Conservation (phyloP, 768 basidiomycete species). For the Podaxis sp. region DNA sequence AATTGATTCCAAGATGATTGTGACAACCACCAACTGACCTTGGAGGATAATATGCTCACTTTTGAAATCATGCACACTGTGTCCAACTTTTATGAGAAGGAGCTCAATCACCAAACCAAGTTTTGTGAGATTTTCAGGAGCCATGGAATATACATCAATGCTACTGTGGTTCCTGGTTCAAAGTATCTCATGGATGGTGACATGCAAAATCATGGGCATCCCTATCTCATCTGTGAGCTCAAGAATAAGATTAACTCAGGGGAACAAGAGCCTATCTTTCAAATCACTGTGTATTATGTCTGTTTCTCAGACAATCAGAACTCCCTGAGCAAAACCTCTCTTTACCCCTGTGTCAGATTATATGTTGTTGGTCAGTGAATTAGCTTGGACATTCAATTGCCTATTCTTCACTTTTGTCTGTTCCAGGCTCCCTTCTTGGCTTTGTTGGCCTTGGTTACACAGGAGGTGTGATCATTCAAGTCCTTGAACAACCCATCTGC, state of each 20-base stretch:
- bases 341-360: slow-evolving; percentile 18
- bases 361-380: slow-evolving; percentile 23
- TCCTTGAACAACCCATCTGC: no score
- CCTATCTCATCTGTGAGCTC: slow-evolving; percentile 12
- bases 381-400: no score
- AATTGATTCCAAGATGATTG: slow-evolving; percentile 22
- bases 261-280: slow-evolving; percentile 11
- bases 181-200: slow-evolving; percentile 12
- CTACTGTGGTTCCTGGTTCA: background rate
- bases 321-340: background rate
- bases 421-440: no score
- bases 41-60: slow-evolving; percentile 3
- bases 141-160: background rate
- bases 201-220: background rate
- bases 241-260: slow-evolving; percentile 15
- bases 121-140: slow-evolving; percentile 13
- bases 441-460: no score
- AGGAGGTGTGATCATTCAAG: no score
- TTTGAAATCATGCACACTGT: slow-evolving; percentile 19
- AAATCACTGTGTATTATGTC: slow-evolving; percentile 11
- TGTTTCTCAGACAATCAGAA: background rate
- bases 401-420: no score
- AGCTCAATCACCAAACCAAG: slow-evolving; percentile 13
- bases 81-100: slow-evolving; percentile 18
- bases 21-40: slow-evolving; percentile 2